Percentiles rank a stretch among this genome's conserved stretches.
phyloP scores from a whole-genome alignment of 176 grass and related monocot species.

The Avena sativa region DNA sequence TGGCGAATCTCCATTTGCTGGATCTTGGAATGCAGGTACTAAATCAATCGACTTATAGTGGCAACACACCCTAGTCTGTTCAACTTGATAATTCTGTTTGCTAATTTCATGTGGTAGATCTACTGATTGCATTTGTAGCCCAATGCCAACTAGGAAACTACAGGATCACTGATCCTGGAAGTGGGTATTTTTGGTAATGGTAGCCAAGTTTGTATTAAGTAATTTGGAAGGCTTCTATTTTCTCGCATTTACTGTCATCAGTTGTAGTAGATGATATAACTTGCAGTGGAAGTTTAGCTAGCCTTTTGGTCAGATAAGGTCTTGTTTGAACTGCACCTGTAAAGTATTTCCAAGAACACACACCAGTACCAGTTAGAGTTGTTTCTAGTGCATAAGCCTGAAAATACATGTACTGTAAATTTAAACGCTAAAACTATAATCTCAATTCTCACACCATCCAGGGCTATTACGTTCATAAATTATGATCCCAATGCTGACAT shows the following conservation, averaged over 20 bases:
- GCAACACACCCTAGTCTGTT: background rate
- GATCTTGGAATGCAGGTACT: conserved; percentile 97
- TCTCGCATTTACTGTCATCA: conserved; percentile 14
- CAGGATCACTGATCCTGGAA: background rate
- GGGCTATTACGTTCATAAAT: conserved; percentile 12
- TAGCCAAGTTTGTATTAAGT: conserved; percentile 26
- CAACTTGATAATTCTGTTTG: conserved; percentile 16
- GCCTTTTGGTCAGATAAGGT: background rate
- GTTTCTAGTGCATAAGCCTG: conserved; percentile 32
- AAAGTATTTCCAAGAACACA: background rate
- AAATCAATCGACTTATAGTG: background rate
- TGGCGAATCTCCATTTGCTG: conserved; percentile 94
- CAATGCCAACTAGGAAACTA: background rate
- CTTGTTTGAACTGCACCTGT: conserved; percentile 1
- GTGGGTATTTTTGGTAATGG: background rate
- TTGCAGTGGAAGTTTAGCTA: background rate
- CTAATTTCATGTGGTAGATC: background rate
- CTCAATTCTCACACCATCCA: background rate
- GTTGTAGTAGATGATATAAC: background rate
- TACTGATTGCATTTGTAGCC: background rate
- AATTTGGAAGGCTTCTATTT: background rate
- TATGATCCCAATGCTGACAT: conserved; percentile 3
- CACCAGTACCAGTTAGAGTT: conserved; percentile 16
- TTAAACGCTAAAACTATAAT: background rate
- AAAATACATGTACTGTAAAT: conserved; percentile 17